Evolutionary conservation across 176 grass and related monocot genomes (phyloP).

Genomic region (Canna indica): DNA sequence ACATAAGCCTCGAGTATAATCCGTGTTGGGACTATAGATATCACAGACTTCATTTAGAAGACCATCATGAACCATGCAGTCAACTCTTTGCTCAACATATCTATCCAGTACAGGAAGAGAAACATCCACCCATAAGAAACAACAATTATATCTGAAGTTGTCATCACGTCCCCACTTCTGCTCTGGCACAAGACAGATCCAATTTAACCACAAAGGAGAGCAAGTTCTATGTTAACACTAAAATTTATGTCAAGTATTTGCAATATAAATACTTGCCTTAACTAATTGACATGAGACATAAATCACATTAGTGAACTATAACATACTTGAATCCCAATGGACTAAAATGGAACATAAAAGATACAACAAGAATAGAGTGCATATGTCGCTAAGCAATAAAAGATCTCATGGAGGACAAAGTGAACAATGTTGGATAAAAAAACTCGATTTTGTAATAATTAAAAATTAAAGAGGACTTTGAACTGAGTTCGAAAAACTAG

Average conservation of each 20-base stretch:
- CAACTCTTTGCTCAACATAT: constrained; percentile 64
- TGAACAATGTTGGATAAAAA: not conserved
- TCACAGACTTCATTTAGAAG: constrained; percentile 62
- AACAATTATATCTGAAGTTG: constrained; percentile 70
- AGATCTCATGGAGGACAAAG: not conserved
- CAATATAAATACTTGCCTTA: not conserved
- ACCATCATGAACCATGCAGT: constrained; percentile 70
- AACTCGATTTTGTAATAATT: not conserved
- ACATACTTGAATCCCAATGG: not conserved
- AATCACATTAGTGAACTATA: not conserved
- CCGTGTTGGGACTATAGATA: constrained; percentile 52
- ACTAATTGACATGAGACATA: not conserved
- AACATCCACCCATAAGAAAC: constrained; percentile 88
- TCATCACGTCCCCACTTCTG: constrained; percentile 66
- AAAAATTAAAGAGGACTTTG: not conserved
- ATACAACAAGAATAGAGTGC: not conserved
- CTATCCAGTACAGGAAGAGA: constrained; percentile 55
- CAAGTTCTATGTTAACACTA: not conserved
- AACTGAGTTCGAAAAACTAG: not conserved
- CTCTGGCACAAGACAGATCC: constrained; percentile 32
- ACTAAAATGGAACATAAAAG: not conserved
- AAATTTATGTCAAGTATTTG: not conserved
- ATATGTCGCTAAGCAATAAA: no score
- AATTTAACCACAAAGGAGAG: not conserved
- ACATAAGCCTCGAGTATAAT: constrained; percentile 63